Evolutionary conservation across 1,284 basidiomycete genomes (phyloP), one percentile per base, ranked within the genome.

Genomic region (Afroboletus lepidellus): DNA sequence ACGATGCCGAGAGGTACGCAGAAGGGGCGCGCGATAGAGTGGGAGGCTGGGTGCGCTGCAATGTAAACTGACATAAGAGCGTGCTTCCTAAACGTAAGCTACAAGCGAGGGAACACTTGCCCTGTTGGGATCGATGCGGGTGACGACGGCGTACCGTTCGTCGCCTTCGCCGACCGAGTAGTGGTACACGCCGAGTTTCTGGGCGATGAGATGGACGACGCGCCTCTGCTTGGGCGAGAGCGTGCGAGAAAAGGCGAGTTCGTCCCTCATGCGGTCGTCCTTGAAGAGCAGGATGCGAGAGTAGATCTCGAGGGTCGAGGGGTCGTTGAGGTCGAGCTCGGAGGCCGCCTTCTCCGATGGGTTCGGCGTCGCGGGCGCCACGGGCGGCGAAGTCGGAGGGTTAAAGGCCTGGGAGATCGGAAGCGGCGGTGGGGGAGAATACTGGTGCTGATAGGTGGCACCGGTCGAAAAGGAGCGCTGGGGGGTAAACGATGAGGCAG

Each of bases 221-320:
- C 94, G 79, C 48, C 96, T 77, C 71, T 98, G 95, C 65, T 90
- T 88, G 16, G 93, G 82, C 20, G 83, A 80, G 18, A 98, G 80
- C 18, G 87, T 87, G 56, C 92, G 78, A 30, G 94, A 95, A 70
- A 99, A 98, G 5, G 94, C 91, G 37, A 99, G 84, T 72, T 99
- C 96, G 63, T 99, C 96, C 30, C 97, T 84, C 92, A 99, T 95
- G 58, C 83, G 87, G 70, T 99, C 96, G 64, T 98, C 95, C 74
- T 97, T 98, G 85, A 99, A 99, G 38, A 98, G 80, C 42, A 98
- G 76, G 51, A 98, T 93, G 59, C 95, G 83, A 51, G 96, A 98
- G 70, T 98, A 99, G 62, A 99, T 97, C 70, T 98, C 94, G 58
- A 99, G 78, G 9, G 94, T 96, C 32, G 88, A 86, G 1, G 95